Conservation (phyloP, 768 basidiomycete genomes). For the Pisolithus sp. region DNA sequence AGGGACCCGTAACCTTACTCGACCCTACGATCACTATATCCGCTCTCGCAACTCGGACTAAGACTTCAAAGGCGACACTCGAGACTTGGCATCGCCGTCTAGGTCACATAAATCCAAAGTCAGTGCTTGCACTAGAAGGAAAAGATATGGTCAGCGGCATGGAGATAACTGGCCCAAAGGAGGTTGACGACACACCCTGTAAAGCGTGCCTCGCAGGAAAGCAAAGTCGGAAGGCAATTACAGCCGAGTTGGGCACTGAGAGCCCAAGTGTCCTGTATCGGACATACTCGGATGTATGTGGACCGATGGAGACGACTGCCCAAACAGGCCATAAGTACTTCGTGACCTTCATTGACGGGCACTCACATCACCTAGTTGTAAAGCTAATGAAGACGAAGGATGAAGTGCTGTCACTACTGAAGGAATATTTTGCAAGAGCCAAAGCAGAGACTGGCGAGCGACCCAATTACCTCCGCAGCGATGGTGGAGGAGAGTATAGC, state of each 20-base stretch:
- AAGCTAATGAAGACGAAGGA: no score
- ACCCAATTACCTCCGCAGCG: slow-evolving; percentile 12
- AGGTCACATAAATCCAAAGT: background rate
- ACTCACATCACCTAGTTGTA: no score
- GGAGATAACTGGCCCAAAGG: no score
- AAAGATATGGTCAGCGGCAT: background rate
- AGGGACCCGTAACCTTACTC: background rate
- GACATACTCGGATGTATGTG: background rate
- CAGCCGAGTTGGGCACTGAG: slow-evolving; percentile 2
- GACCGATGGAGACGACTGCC: no score
- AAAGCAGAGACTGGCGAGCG: slow-evolving; percentile 10
- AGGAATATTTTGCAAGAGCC: background rate
- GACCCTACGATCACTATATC: no score
- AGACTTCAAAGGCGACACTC: no score
- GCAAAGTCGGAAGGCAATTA: slow-evolving; percentile 10
- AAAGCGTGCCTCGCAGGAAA: slow-evolving; percentile 14
- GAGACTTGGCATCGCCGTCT: slow-evolving; percentile 2
- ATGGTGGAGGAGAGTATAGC: background rate
- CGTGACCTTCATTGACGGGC: no score
- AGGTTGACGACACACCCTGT: no score
- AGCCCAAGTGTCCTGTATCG: background rate
- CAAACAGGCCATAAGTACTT: no score
- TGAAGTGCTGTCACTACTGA: no score
- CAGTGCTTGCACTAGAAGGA: background rate
- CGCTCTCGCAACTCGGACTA: no score